phyloP scores from a whole-genome alignment of 192 early-diverging fungal species.

The Gaertneriomyces semiglobifer region DNA sequence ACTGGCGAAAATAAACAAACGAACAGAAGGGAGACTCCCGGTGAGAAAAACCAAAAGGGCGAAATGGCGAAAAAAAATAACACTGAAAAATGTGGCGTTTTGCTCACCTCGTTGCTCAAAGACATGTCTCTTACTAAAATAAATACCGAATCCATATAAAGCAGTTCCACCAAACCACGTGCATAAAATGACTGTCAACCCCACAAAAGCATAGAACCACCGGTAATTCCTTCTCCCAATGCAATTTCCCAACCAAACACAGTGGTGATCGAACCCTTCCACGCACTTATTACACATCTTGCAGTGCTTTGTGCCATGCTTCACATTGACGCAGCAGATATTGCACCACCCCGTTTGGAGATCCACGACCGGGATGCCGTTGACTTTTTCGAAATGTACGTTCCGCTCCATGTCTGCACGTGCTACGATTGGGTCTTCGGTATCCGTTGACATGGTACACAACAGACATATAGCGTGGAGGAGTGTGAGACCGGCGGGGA shows the following conservation, averaged over 20 bases:
- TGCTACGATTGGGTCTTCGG: conserved; percentile 36
- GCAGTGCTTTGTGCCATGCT: conserved; percentile 45
- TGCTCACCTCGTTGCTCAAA: conserved; percentile 8
- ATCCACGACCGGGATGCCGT: conserved; percentile 50
- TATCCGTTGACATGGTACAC: conserved; percentile 41
- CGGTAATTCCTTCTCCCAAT: conserved; percentile 46
- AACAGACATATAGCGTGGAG: conserved; percentile 26
- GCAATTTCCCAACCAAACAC: conserved; percentile 45
- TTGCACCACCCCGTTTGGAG: conserved; percentile 39
- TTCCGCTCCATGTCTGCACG: conserved; percentile 35
- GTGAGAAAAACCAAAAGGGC: neutral
- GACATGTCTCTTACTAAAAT: conserved; percentile 26
- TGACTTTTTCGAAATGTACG: conserved; percentile 41
- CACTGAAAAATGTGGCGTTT: neutral
- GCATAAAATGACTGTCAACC: conserved; percentile 19
- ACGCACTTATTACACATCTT: conserved; percentile 59
- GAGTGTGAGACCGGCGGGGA: conserved; percentile 12
- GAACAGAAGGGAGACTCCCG: neutral
- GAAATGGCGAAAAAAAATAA: neutral
- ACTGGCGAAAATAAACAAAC: neutral
- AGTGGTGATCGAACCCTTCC: conserved; percentile 50
- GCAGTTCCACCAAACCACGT: conserved; percentile 11
- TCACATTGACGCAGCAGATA: conserved; percentile 47
- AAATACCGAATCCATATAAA: conserved; percentile 34
- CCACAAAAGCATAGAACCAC: conserved; percentile 32